These are phyloP conservation scores for Juncus inflexus DNA, from an alignment of 176 grass and related monocot species.

Conservation along the genomic window DNA sequence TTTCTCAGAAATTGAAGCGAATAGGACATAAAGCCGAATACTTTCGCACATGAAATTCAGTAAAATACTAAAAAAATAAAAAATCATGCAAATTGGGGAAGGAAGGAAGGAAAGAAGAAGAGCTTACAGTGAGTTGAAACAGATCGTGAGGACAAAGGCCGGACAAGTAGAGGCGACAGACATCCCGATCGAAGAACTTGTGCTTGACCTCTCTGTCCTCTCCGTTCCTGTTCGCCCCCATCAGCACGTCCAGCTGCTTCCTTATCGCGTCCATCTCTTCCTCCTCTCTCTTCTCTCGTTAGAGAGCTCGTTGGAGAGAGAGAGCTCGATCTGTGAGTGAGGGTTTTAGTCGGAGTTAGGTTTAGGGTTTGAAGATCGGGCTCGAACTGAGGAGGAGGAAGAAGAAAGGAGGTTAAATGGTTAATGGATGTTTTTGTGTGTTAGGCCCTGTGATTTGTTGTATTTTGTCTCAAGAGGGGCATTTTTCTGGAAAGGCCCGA, in stretches of 20 bases:
- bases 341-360: background rate
- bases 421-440: background rate
- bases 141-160: conserved; percentile 94
- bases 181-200: conserved; percentile 84
- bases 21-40: background rate
- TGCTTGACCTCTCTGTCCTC: conserved; percentile 79
- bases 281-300: background rate
- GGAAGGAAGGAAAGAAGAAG: background rate
- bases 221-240: conserved; percentile 92
- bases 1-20: background rate
- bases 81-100: background rate
- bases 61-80: background rate
- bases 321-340: background rate
- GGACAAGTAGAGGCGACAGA: conserved; percentile 85
- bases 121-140: conserved; percentile 83
- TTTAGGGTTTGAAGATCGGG: conserved; percentile 17
- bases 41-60: background rate
- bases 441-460: background rate
- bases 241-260: conserved; percentile 97
- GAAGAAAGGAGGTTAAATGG: background rate
- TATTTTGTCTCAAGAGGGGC: background rate
- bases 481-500: no score
- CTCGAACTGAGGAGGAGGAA: background rate
- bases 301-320: no score
- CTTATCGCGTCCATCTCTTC: conserved; percentile 67